phyloP scores from a whole-genome alignment of 2,329 filamentous ascomycete genomes.

The Cladophialophora psammophila region DNA sequence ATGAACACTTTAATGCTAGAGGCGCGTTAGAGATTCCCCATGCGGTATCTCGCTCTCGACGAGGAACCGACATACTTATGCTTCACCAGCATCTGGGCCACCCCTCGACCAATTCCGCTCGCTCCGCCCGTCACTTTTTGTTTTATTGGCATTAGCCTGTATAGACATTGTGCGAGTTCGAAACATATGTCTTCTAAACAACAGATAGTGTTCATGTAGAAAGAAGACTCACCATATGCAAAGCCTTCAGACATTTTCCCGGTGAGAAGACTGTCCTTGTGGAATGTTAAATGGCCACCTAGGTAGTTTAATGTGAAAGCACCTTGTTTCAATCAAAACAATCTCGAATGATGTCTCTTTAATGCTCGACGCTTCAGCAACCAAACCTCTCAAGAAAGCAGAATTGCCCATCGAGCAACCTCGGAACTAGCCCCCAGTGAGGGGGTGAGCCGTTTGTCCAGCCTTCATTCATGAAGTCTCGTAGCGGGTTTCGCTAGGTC shows the following conservation, averaged over 20 bases:
- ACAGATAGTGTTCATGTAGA: background rate
- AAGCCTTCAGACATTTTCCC: constrained; percentile 27
- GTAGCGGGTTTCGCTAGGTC: background rate
- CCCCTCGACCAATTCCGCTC: constrained; percentile 42
- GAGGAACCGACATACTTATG: constrained; percentile 29
- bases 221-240: constrained; percentile 30
- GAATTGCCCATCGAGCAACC: background rate
- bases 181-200: background rate
- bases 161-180: background rate
- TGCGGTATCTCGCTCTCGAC: background rate
- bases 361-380: background rate
- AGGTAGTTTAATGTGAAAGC: background rate
- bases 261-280: background rate
- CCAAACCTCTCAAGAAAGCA: background rate
- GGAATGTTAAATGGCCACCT: background rate
- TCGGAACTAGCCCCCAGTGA: constrained; percentile 5
- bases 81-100: constrained; percentile 41
- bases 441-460: constrained; percentile 8
- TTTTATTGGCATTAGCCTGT: background rate
- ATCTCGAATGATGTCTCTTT: background rate
- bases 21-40: constrained; percentile 9
- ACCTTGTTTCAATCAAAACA: background rate
- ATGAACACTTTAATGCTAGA: constrained; percentile 43
- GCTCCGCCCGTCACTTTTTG: constrained; percentile 41
- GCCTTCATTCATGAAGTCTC: background rate